Percentiles rank a stretch among this genome's conserved stretches.
These are phyloP conservation scores for Pneumocystis wakefieldiae DNA, from an alignment of 1,139 yeast genomes.

Conservation along the genomic window DNA sequence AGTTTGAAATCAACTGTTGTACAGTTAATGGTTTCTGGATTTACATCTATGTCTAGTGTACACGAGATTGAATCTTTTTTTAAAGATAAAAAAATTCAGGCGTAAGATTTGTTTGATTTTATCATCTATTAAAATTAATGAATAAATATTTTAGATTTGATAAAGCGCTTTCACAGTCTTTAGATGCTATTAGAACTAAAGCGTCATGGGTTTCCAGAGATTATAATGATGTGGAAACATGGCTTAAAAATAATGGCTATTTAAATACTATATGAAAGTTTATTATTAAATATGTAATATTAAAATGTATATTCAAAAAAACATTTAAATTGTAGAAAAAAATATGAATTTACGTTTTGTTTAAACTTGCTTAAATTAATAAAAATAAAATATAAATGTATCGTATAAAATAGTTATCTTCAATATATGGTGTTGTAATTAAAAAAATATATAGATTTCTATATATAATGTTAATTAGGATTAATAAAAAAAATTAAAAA, in stretches of 20 bases:
- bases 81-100: slow-evolving; percentile 45
- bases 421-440: too few relatives aligned
- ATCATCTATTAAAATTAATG: neutral
- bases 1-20: slow-evolving; percentile 67
- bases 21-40: slow-evolving; percentile 44
- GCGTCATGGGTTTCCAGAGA: slow-evolving; percentile 57
- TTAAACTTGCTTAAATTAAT: too few relatives aligned
- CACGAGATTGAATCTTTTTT: slow-evolving; percentile 47
- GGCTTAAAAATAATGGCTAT: slow-evolving; percentile 20
- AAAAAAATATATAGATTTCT: too few relatives aligned
- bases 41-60: slow-evolving; percentile 46
- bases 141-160: slow-evolving; percentile 32
- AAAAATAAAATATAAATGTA: too few relatives aligned
- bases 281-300: neutral
- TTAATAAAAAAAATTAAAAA: too few relatives aligned
- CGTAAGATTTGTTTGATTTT: neutral
- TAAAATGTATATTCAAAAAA: neutral
- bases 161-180: slow-evolving; percentile 54
- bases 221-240: slow-evolving; percentile 35
- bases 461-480: too few relatives aligned
- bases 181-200: slow-evolving; percentile 51
- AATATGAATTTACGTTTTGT: too few relatives aligned
- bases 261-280: neutral
- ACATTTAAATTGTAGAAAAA: neutral
- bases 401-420: too few relatives aligned